A percentile compares a stretch with the other conserved stretches of the same genome.
These are phyloP conservation scores for Solanum dulcamara DNA, from an alignment of 257 asterid genomes.

Conservation along the genomic window DNA sequence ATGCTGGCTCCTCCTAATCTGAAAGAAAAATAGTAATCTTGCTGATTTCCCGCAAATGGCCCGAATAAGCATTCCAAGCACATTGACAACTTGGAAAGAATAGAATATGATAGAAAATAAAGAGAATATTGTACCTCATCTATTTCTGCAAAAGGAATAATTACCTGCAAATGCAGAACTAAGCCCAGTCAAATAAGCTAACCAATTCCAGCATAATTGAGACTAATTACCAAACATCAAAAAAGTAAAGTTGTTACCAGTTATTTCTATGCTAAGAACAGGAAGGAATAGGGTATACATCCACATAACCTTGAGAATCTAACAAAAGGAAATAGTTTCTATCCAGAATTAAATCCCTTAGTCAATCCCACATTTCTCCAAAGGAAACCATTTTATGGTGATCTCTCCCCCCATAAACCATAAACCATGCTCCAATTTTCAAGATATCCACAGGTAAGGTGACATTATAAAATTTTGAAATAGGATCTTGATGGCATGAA, in stretches of 20 bases:
- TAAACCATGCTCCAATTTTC: background rate
- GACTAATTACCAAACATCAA: background rate
- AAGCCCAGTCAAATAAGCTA: constrained; percentile 2
- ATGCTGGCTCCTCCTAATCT: constrained; percentile 89
- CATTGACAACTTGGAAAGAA: background rate
- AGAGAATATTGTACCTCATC: constrained; percentile 60
- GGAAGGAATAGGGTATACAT: background rate
- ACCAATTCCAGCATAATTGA: background rate
- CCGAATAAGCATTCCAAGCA: constrained; percentile 2
- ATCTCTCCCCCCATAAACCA: background rate
- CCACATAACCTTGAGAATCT: background rate
- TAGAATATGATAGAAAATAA: constrained; percentile 3
- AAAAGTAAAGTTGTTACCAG: background rate
- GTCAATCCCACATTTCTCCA: background rate
- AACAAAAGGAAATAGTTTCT: background rate
- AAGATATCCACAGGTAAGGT: background rate
- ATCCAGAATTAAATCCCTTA: background rate
- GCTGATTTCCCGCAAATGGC: constrained; percentile 2
- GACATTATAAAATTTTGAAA: background rate
- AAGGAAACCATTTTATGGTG: background rate
- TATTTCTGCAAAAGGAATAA: constrained; percentile 78
- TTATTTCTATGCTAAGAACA: background rate
- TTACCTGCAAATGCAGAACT: constrained; percentile 47
- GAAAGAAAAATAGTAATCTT: constrained; percentile 9
- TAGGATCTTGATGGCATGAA: background rate